These are phyloP conservation scores for Candida xyloterini DNA, from an alignment of 805 yeast species.

Conservation along the genomic window DNA sequence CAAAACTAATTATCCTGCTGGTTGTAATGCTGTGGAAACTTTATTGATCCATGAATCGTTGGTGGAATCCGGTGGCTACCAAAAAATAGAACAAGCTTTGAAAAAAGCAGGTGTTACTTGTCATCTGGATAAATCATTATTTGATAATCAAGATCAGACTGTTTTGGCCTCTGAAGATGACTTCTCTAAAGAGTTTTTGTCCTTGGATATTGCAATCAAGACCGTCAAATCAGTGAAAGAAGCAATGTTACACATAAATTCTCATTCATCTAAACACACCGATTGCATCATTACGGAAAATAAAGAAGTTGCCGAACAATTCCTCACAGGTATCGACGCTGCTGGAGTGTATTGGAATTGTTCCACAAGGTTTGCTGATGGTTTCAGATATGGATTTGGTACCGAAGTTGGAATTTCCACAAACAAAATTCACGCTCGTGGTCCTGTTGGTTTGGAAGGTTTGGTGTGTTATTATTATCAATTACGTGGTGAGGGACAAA, in stretches of 20 bases:
- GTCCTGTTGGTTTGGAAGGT: conserved; percentile 98
- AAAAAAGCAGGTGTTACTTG: conserved; percentile 66
- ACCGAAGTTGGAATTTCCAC: conserved; percentile 98
- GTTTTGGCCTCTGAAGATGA: conserved; percentile 60
- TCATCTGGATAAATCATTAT: conserved; percentile 61
- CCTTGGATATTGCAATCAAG: conserved; percentile 77
- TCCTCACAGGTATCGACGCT: conserved; percentile 84
- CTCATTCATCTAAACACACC: conserved; percentile 94
- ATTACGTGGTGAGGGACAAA: conserved; percentile 87
- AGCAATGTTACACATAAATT: conserved; percentile 85
- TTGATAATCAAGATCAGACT: conserved; percentile 22
- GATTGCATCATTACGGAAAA: conserved; percentile 85
- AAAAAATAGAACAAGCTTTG: conserved; percentile 36
- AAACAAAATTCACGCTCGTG: conserved; percentile 95
- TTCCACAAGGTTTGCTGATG: conserved; percentile 96
- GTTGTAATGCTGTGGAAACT: conserved; percentile 97
- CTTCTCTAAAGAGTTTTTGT: conserved; percentile 79
- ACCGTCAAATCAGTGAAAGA: conserved; percentile 55
- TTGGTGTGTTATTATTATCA: conserved; percentile 94
- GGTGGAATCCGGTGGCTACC: conserved; percentile 22
- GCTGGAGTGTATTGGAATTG: conserved; percentile 98
- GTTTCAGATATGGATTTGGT: conserved; percentile 97
- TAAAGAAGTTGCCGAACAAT: conserved; percentile 66
- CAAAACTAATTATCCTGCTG: conserved; percentile 96
- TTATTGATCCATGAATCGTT: conserved; percentile 56